Evolutionary conservation across 305 asterid species (phyloP).

Genomic region (Fraxinus greggii): DNA sequence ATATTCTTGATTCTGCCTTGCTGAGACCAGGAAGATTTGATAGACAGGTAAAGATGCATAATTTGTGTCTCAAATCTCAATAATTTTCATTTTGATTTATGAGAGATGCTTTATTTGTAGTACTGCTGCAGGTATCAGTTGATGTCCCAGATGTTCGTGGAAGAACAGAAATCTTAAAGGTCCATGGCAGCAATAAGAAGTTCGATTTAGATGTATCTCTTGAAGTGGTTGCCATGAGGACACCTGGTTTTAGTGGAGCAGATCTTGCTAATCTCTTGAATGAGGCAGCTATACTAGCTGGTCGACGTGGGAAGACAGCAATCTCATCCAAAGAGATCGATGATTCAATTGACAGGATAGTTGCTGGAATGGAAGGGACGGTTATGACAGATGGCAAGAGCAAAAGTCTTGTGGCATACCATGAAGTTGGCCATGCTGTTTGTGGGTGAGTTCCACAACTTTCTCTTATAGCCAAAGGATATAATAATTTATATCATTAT

Average conservation of each 20-base stretch:
- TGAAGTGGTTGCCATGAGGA: constrained; percentile 81
- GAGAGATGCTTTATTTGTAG: neutral
- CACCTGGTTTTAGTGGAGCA: constrained; percentile 97
- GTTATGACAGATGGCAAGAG: constrained; percentile 98
- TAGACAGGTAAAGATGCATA: constrained; percentile 42
- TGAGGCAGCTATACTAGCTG: constrained; percentile 96
- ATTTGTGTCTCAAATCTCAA: neutral
- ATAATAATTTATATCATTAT: neutral
- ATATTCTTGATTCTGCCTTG: constrained; percentile 64
- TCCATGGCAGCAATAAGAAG: constrained; percentile 14
- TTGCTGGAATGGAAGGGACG: constrained; percentile 97
- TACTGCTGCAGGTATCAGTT: constrained; percentile 61
- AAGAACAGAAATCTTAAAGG: constrained; percentile 62
- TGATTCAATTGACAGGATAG: constrained; percentile 91
- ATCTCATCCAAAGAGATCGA: constrained; percentile 87
- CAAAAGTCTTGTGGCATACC: constrained; percentile 95
- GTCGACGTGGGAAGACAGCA: constrained; percentile 78
- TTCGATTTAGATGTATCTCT: constrained; percentile 66
- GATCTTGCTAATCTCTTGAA: constrained; percentile 95
- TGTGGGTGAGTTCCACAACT: constrained; percentile 63
- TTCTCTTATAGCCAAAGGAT: neutral
- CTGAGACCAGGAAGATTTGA: constrained; percentile 72
- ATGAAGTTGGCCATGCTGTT: constrained; percentile 96
- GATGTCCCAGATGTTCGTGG: constrained; percentile 76
- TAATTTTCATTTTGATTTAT: neutral